Base-by-base conservation (phyloP, 352 stramenopile genomes). In the Globisporangium alternatum region DNA sequence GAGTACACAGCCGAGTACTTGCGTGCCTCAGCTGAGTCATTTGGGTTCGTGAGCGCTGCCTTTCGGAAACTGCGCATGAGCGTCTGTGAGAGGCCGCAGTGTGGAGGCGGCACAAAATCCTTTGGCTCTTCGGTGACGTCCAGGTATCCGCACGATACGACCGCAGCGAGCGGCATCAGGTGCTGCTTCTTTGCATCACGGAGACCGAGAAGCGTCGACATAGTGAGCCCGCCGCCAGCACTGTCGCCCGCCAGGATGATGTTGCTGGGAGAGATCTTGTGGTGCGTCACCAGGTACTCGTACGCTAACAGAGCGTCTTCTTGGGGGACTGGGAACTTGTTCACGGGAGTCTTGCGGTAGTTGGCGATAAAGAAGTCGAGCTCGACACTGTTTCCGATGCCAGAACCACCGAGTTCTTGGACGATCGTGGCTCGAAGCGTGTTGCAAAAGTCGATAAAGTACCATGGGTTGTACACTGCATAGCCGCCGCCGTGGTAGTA, bases 131-230 rank as follows among this genome's bases (percentile, higher is more conserved):
- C 4, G 1, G 41, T 21, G 19, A 87, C 60, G 61, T 88, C 78
- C 2, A 80, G 70, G 25, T 76, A 78, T 5, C 77, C 78, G 56
- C 75, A 77, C 39, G 68, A 57, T 0, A 75, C 39, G 37, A 86
- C 62, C 0, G 67, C 75, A 6, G 75, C 79, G 1, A 72, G 21
- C 0, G 76, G 76, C 8, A 80, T 48, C 5, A 8, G 62, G 37
- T 0, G 72, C 48, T n/a, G 67, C 41, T 22, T 47, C 4, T 21
- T 65, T 0, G 43, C 45, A 25, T 70, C 70, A 30, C 71, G 69
- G 45, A 76, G 69, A n/a, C n/a, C n/a, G n/a, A n/a, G n/a, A n/a
- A n/a, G n/a, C n/a, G n/a, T n/a, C n/a, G n/a, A n/a, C n/a, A n/a
- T n/a, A n/a, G n/a, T n/a, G n/a, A n/a, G n/a, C n/a, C n/a, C n/a